phyloP scores from a whole-genome alignment of 805 yeast species.

The Phaffomyces antillensis region DNA sequence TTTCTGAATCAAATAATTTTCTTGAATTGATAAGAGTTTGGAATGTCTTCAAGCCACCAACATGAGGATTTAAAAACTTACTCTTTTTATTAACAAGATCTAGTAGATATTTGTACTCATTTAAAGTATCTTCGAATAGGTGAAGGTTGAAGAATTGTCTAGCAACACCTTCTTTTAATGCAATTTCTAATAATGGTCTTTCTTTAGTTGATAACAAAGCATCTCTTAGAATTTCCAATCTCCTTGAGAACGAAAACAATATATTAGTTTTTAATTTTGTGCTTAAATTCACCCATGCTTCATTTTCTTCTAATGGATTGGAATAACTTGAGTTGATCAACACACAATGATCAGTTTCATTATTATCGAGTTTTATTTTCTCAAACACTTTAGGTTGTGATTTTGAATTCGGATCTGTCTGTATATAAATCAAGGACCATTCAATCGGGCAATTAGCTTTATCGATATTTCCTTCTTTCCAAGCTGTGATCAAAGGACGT shows the following conservation, averaged over 20 bases:
- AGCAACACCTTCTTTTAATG: conserved; percentile 44
- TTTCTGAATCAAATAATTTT: conserved; percentile 4
- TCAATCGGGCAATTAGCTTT: conserved; percentile 41
- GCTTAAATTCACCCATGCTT: conserved; percentile 42
- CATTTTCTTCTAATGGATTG: conserved; percentile 32
- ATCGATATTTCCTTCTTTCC: conserved; percentile 49
- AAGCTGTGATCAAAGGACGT: conserved; percentile 74
- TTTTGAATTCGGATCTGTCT: conserved; percentile 29
- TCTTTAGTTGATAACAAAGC: conserved; percentile 1
- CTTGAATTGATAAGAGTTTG: background rate
- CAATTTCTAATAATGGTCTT: conserved; percentile 16
- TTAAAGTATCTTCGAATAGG: conserved; percentile 53
- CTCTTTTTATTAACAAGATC: conserved; percentile 21
- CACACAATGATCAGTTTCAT: conserved; percentile 27
- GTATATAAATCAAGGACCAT: conserved; percentile 54
- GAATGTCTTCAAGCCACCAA: background rate
- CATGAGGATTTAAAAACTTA: conserved; percentile 1
- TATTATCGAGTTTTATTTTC: conserved; percentile 48
- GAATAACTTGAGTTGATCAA: conserved; percentile 25
- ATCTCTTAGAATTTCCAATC: conserved; percentile 24
- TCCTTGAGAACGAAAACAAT: conserved; percentile 44
- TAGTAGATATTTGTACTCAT: conserved; percentile 41
- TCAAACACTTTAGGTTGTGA: conserved; percentile 45
- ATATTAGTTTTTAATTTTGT: conserved; percentile 41
- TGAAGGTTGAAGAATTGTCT: conserved; percentile 46